These are phyloP conservation scores for Castanea crenata DNA, from an alignment of 306 rosid genomes.

Conservation along the genomic window DNA sequence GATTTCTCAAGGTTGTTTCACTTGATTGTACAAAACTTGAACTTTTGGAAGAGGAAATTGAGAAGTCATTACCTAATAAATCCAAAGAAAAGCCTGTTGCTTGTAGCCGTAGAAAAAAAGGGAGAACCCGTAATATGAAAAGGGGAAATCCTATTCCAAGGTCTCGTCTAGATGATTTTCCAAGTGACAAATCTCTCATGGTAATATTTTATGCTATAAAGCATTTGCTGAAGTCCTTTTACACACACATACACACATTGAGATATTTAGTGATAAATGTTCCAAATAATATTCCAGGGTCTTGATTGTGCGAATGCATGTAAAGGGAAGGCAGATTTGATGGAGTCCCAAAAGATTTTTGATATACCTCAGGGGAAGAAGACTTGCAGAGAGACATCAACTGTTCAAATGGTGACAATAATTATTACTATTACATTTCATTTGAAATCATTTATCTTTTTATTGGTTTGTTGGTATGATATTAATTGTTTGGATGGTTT, in stretches of 20 bases:
- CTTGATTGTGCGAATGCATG: conserved; percentile 34
- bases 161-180: conserved; percentile 32
- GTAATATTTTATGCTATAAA: conserved; percentile 35
- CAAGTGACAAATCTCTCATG: conserved; percentile 40
- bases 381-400: conserved; percentile 37
- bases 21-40: conserved; percentile 91
- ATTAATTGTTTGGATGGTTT: conserved; percentile 42
- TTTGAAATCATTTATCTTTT: conserved; percentile 33
- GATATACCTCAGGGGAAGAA: conserved; percentile 37
- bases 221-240: conserved; percentile 27
- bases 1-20: conserved; percentile 79
- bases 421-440: conserved; percentile 9
- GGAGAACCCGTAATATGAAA: conserved; percentile 52
- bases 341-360: conserved; percentile 36
- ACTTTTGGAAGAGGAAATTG: conserved; percentile 60
- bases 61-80: conserved; percentile 53
- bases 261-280: conserved; percentile 31
- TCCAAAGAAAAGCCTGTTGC: conserved; percentile 59
- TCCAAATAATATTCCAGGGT: conserved; percentile 53
- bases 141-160: conserved; percentile 47
- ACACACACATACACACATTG: conserved; percentile 21
- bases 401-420: conserved; percentile 46
- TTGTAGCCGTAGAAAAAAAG: conserved; percentile 75
- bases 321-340: conserved; percentile 40
- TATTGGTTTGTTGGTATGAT: conserved; percentile 23